Evolutionary conservation across 2,329 filamentous ascomycete genomes (phyloP), one percentile per base, ranked within the genome.

Genomic region (Clarireedia homoeocarpa): DNA sequence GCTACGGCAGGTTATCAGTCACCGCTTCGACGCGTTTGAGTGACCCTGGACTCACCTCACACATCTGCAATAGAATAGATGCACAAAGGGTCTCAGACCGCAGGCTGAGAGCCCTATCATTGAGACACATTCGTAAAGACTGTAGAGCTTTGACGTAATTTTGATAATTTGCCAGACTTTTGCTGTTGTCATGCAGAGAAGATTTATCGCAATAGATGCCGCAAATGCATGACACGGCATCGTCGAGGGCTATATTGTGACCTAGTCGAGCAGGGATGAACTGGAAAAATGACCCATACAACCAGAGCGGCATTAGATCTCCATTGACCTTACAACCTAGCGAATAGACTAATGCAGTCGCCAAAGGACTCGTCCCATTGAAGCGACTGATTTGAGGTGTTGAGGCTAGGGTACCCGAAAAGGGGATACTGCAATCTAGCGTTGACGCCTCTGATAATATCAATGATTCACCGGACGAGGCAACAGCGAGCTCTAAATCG

Each of bases 31-130:
- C 40, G 1, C 3, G 17, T 2, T 23, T 23, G 15, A 7, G 12
- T 17, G 40, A 5, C 7, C 12, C 2, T 2, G 30, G 20, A 36
- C 58, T 52, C n/a, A 61, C 58, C 34, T 61, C 59, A 23, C 55
- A 60, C 14, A 60, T 45, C 24, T 63, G 59, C 15, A 62, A 34
- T 12, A 61, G 39, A 27, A 63, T 54, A 12, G 61, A 61, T 17
- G 59, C 58, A 45, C 61, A 62, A 36, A 61, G 38, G 2, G 58
- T 59, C 44, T 61, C 58, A 12, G 59, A 39, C 24, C 52, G 48
- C 39, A 58, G 47, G 4, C 53, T 26, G 3, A 55, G 14, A 46
- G 3, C 1, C 12, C 14, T 9, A 30, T 61, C 49, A 10, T 24
- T 26, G 1, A 61, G 39, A 44, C 30, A 58, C 5, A 17, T 14